Percentiles rank a stretch among this genome's conserved stretches.
Conservation (phyloP, 2,329 filamentous ascomycete species). For the Penicillium hordei region DNA sequence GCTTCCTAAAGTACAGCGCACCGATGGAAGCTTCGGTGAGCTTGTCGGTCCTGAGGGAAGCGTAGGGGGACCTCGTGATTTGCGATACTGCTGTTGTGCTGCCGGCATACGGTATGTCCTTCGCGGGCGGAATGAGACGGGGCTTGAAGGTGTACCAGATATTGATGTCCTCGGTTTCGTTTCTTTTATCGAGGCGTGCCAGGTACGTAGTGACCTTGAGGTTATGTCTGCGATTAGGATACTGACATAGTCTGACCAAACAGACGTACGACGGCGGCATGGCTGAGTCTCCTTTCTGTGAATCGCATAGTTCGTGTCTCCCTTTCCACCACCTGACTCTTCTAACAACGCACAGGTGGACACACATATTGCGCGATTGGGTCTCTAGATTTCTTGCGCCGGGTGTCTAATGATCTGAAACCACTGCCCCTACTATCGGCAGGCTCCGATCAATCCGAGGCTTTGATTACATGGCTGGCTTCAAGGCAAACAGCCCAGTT, state of each 20-base stretch:
- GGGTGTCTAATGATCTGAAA: constrained; percentile 48
- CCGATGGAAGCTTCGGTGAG: constrained; percentile 90
- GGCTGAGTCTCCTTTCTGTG: constrained; percentile 72
- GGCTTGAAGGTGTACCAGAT: constrained; percentile 62
- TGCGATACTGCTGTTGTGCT: constrained; percentile 84
- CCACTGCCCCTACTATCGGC: constrained; percentile 27
- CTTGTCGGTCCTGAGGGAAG: constrained; percentile 60
- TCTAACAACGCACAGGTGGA: constrained; percentile 60
- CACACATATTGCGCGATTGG: constrained; percentile 87
- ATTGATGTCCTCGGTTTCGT: constrained; percentile 72
- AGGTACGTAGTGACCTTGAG: constrained; percentile 43
- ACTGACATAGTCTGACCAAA: constrained; percentile 21
- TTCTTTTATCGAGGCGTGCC: constrained; percentile 66
- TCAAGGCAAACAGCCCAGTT: constrained; percentile 63
- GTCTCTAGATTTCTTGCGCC: constrained; percentile 72
- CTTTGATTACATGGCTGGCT: constrained; percentile 58
- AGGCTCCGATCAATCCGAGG: constrained; percentile 34
- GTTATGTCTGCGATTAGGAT: neutral
- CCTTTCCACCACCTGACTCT: constrained; percentile 11
- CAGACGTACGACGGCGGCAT: constrained; percentile 84
- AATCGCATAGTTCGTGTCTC: constrained; percentile 69
- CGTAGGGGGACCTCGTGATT: constrained; percentile 78
- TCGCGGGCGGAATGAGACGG: constrained; percentile 58
- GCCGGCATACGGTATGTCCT: constrained; percentile 80
- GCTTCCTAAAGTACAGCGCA: constrained; percentile 73